Evolutionary conservation across 2,329 filamentous ascomycete species (phyloP).

Genomic region (Colletotrichum phormii): DNA sequence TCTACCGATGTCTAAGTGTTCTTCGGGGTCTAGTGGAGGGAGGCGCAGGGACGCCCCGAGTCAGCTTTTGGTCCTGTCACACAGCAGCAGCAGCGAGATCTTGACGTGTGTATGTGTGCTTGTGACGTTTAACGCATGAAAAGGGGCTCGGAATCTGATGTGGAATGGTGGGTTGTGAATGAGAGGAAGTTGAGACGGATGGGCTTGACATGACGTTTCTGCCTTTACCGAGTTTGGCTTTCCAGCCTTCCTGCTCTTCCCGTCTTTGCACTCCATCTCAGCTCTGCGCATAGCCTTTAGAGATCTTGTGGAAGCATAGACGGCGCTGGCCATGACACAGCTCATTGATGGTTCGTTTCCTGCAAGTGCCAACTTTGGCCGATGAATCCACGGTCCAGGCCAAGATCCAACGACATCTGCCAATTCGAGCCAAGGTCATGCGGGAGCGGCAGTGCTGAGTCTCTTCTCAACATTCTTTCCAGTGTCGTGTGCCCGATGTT

Average conservation of each 20-base stretch:
- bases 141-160: not conserved
- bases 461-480: not conserved
- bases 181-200: slow-evolving; percentile 17
- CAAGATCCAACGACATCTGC: slow-evolving; percentile 9
- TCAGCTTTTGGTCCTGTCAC: not conserved
- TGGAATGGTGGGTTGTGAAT: not conserved
- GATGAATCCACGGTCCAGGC: slow-evolving; percentile 10
- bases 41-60: not conserved
- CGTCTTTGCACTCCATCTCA: slow-evolving; percentile 14
- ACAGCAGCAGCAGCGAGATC: not conserved
- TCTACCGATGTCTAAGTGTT: not conserved
- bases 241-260: slow-evolving; percentile 22
- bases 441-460: slow-evolving; percentile 18
- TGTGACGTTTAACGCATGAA: slow-evolving; percentile 4
- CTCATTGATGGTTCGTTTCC: not conserved
- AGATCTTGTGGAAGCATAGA: not conserved
- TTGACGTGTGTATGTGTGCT: not conserved
- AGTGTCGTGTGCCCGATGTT: slow-evolving; percentile 1
- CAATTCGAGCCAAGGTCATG: slow-evolving; percentile 17
- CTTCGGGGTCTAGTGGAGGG: slow-evolving; percentile 8
- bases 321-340: not conserved
- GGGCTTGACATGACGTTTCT: slow-evolving; percentile 11
- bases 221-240: slow-evolving; percentile 13
- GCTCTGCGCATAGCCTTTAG: slow-evolving; percentile 3
- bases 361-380: slow-evolving; percentile 30